Base-by-base conservation (phyloP, 345 rosid genomes). In the Dimocarpus longan region DNA sequence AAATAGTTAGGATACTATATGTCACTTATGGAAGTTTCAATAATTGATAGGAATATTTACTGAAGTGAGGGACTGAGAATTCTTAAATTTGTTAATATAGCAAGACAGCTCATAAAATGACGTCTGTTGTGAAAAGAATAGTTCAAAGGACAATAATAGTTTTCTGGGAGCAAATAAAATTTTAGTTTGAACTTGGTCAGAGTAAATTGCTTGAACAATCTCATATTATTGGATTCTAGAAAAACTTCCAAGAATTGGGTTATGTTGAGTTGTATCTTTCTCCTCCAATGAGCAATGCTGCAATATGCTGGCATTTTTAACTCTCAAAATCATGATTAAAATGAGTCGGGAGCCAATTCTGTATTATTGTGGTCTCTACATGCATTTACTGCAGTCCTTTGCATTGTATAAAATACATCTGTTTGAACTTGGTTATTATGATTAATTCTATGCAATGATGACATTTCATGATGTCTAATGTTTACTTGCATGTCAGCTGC, bases 401-500 rank as follows among this genome's bases (percentile, higher is more conserved):
- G 28, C 60, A 26, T 75, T 3, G 46, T 37, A 39, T 54, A 66
- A 76, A 75, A 69, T 71, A 59, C 12, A 52, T 48, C 72, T 76
- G 10, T 26, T 59, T 64, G 77, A 44, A 56, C 68, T 81, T 15
- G 28, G 43, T 16, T 46, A 32, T 16, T 70, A 11, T 68, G 32
- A 48, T 64, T 42, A 46, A 18, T 64, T 69, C 52, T 28, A 44
- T 5, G 40, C 50, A 50, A 66, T 24, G 73, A 42, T 40, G 40
- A 48, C 50, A 74, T 77, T 18, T 82, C 71, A 56, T 76, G 62
- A 68, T 66, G 66, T 62, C 26, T 24, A 15, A 62, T 80, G 75
- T 75, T 78, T 60, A 12, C 78, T 32, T 76, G 63, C 66, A 1
- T 80, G 46, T 76, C 82, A 90, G 93, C 73, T 90, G 93, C 70